These are phyloP conservation scores for Phoenix roebelenii DNA, from an alignment of 176 grass and related monocot species.

Conservation along the genomic window DNA sequence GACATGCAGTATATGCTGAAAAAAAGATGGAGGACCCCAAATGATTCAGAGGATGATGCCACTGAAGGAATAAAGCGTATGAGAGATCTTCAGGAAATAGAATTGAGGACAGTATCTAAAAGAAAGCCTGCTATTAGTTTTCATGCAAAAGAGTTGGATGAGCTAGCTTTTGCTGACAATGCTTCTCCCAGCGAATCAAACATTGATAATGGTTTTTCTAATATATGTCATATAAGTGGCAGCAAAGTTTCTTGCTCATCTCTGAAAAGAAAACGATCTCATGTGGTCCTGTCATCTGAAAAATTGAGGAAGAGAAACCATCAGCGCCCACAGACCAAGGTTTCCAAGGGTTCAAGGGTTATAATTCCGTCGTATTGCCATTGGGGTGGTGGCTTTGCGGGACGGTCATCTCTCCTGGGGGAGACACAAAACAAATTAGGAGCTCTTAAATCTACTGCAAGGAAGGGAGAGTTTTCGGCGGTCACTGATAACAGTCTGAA, in stretches of 20 bases:
- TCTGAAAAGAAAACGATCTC: constrained; percentile 68
- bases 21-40: constrained; percentile 55
- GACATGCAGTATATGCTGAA: constrained; percentile 18
- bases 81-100: constrained; percentile 89
- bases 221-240: constrained; percentile 26
- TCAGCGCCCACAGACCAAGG: constrained; percentile 46
- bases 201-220: constrained; percentile 39
- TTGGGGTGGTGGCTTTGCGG: constrained; percentile 30
- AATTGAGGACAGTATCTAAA: constrained; percentile 41
- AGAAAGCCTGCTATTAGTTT: constrained; percentile 26
- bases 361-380: constrained; percentile 61
- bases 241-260: constrained; percentile 43
- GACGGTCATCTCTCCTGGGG: constrained; percentile 30
- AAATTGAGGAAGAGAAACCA: constrained; percentile 68
- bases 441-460: constrained; percentile 25
- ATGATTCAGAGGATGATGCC: constrained; percentile 50
- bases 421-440: constrained; percentile 22
- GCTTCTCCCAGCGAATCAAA: constrained; percentile 19
- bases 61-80: constrained; percentile 63
- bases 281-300: constrained; percentile 67
- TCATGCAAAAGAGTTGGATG: constrained; percentile 27
- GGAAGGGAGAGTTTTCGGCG: constrained; percentile 20
- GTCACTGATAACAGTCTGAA: constrained; percentile 31
- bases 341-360: constrained; percentile 53
- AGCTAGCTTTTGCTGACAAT: constrained; percentile 40